Evolutionary conservation across 495 filamentous ascomycete genomes (phyloP), one percentile per base, ranked within the genome.

Genomic region (Talaromyces liani): DNA sequence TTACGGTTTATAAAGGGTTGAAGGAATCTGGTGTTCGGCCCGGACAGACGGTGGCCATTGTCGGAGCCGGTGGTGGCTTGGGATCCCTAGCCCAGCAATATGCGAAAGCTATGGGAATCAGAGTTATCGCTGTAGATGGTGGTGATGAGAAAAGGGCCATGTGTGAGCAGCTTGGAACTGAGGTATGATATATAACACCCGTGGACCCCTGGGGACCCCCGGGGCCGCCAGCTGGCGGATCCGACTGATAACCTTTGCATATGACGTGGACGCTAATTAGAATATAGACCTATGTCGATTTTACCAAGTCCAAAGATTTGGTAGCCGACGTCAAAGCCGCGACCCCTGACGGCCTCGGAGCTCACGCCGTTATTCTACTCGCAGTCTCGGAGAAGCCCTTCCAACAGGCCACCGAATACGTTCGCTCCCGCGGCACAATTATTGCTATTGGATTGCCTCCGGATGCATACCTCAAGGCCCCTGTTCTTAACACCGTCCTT

Each of bases 1-100:
- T 97, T 71, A 97, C 92, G 22, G 92, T 94, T 66, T 97, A 96
- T 81, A 96, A 95, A 77, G 92, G 90, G 14, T 72, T 97, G 58
- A 96, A 96, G 77, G 91, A 94, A 72, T 90, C 89, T 2, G 85
- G 85, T 10, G 87, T 79, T 0, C 76, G 83, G 2, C 85, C 91
- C 0, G 92, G 92, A 34, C 84, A 95, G 73, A 87, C 81, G 22
- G 86, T 97, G 10, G 91, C 90, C 65, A 88, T 97, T 65, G 91
- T 94, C 58, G 92, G 92, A 64, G 92, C 92, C 14, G 92, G 92
- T 25, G 92, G 92, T 70, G 92, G 92, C 18, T 80, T 97, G 27
- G 92, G 92, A 20, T 87, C 84, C 65, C 79, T 96, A 64, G 92
- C 92, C 22, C 77, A 88, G 67, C 91, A 96, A 75, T 96, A 94